Evolutionary conservation across 1,284 basidiomycete species (phyloP).

Genomic region (Garcileccinum viscosum): DNA sequence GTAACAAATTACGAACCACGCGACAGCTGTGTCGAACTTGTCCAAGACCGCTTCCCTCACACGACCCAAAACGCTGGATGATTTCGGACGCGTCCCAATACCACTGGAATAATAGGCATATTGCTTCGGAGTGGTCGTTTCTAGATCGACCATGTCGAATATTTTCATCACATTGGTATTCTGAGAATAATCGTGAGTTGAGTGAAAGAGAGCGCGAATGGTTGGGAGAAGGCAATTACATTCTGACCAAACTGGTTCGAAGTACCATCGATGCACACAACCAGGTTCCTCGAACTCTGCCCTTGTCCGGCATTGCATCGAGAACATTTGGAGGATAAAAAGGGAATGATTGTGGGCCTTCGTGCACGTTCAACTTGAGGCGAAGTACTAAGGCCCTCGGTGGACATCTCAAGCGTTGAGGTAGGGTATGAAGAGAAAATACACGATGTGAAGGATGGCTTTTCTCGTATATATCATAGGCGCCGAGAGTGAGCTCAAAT

Average conservation of each 20-base stretch:
- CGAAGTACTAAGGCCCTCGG: not conserved
- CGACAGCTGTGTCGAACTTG: slow-evolving; percentile 35
- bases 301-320: slow-evolving; percentile 18
- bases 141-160: slow-evolving; percentile 34
- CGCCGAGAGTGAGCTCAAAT: not conserved
- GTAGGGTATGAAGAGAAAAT: not conserved
- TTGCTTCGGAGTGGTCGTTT: slow-evolving; percentile 27
- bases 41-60: slow-evolving; percentile 24
- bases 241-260: slow-evolving; percentile 28
- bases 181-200: not conserved
- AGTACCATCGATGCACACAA: slow-evolving; percentile 32
- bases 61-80: slow-evolving; percentile 25
- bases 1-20: slow-evolving; percentile 27
- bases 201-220: not conserved
- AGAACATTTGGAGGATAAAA: slow-evolving; percentile 10
- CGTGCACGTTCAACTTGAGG: not conserved
- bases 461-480: not conserved
- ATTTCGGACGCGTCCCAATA: slow-evolving; percentile 42
- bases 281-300: slow-evolving; percentile 29
- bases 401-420: not conserved
- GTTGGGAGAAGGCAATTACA: slow-evolving; percentile 21
- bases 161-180: slow-evolving; percentile 41
- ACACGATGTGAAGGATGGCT: not conserved
- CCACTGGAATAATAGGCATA: slow-evolving; percentile 46
- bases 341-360: not conserved